Base-by-base conservation (phyloP, 1,139 yeast species). In the Pichia kudriavzevii region DNA sequence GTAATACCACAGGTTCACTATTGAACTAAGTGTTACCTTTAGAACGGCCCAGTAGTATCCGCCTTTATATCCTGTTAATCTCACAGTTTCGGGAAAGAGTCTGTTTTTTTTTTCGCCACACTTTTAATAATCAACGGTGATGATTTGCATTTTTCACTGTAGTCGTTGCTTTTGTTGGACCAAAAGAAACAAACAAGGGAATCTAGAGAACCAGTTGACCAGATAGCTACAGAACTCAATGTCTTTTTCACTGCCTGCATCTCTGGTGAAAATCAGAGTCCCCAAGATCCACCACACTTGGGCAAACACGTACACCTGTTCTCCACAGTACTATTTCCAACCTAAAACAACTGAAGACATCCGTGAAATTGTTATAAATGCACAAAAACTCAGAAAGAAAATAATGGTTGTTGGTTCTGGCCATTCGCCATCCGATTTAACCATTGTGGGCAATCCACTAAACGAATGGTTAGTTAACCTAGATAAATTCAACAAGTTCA, bases 331-430 rank as follows among this genome's bases (percentile, higher is more conserved):
- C 21, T 81, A 72, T 48, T 78, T 84, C 54, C 94, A 85, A 59
- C 97, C 97, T 0, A 53, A 63, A 2, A 61, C 65, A 16, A 50
- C 79, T 4, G 81, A 75, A 8, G 83, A 85, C 48, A 75, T 87
- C 31, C 63, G 65, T 37, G 65, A 61, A 25, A 64, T 88, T 38
- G 82, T 91, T 28, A 63, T 69, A 30, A 67, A 67, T 39, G 98
- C 97, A 5, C 64, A 72, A 30, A 52, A 61, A 33, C 55, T 64
- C 25, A 65, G 68, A 14, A 79, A 75, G 46, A 83, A 94, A 13
- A 63, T 91, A 40, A 80, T 84, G 69, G 75, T 85, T 3, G 91
- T 84, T 7, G 98, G 98, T 0, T 78, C 95, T 0, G 96, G 96
- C 22, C 97, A 91, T 55, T 87, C 97, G 6, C 98, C 98, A 1